Evolutionary conservation across 768 basidiomycete genomes (phyloP).

Genomic region (Pulveroboletus ravenelii): DNA sequence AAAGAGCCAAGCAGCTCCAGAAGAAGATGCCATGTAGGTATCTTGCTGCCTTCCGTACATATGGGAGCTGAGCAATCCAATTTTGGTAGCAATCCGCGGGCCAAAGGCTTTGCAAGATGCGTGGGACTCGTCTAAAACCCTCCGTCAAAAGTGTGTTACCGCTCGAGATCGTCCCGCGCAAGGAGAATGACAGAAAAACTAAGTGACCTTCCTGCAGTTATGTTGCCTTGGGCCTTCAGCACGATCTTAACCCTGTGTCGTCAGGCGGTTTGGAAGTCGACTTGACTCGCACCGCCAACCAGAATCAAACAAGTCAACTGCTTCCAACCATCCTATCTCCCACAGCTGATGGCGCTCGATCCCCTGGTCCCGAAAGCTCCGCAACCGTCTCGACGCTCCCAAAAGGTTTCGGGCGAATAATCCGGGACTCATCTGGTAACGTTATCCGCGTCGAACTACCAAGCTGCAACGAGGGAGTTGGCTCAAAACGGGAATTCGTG

Average conservation of each 20-base stretch:
- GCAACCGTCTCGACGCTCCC: conserved; percentile 35
- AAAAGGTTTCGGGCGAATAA: conserved; percentile 73
- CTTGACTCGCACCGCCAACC: not conserved
- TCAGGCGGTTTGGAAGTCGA: conserved; percentile 64
- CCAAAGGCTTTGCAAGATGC: conserved; percentile 76
- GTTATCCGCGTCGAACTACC: conserved; percentile 65
- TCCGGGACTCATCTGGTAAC: conserved; percentile 75
- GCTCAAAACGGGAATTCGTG: conserved; percentile 26
- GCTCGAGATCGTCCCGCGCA: not conserved
- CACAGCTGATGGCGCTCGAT: not conserved
- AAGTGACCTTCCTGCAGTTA: conserved; percentile 46
- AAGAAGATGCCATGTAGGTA: conserved; percentile 73
- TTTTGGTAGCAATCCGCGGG: conserved; percentile 62
- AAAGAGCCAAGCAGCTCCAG: conserved; percentile 65
- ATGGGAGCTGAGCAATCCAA: conserved; percentile 4
- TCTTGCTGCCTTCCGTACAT: not conserved
- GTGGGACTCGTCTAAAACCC: conserved; percentile 86
- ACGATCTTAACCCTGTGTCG: conserved; percentile 60
- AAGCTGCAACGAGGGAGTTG: conserved; percentile 41
- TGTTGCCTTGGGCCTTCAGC: conserved; percentile 66
- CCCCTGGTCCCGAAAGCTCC: conserved; percentile 8
- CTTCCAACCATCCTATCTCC: not conserved
- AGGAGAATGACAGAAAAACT: not conserved
- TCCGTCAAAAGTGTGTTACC: conserved; percentile 82
- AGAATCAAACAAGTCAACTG: not conserved